Percentiles rank a stretch among this genome's conserved stretches.
These are phyloP conservation scores for Pterocarpus santalinus DNA, from an alignment of 306 rosid species.

Conservation along the genomic window DNA sequence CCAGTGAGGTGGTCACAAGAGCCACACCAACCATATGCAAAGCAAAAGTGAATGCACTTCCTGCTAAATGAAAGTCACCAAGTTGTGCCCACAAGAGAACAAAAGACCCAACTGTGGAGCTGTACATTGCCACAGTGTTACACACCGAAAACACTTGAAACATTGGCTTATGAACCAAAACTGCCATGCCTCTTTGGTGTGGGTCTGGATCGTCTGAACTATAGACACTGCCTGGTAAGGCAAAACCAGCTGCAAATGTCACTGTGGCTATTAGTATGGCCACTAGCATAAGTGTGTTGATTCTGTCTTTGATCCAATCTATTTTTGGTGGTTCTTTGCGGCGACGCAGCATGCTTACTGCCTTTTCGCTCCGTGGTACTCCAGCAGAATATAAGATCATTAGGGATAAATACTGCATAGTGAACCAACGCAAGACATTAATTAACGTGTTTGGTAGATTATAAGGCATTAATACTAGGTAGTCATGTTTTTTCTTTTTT, in stretches of 20 bases:
- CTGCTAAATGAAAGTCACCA: neutral
- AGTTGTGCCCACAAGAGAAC: neutral
- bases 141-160: conserved; percentile 19
- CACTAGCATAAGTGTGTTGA: conserved; percentile 31
- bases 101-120: neutral
- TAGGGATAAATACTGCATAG: too few species aligned
- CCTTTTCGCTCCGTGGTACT: too few species aligned
- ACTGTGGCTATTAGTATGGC: conserved; percentile 42
- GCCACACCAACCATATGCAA: neutral
- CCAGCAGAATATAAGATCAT: too few species aligned
- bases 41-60: neutral
- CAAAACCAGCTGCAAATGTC: conserved; percentile 50
- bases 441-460: too few species aligned
- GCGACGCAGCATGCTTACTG: too few species aligned
- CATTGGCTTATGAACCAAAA: neutral
- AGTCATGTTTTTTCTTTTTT: too few species aligned
- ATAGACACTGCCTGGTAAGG: conserved; percentile 39
- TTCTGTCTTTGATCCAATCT: neutral
- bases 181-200: neutral
- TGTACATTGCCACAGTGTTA: conserved; percentile 28
- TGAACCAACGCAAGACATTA: too few species aligned
- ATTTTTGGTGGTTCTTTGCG: neutral
- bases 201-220: conserved; percentile 11
- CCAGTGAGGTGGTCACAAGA: neutral
- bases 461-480: too few species aligned